These are phyloP conservation scores for Paramecium tetraurelia DNA, from an alignment of 73 alveolate species.

Conservation along the genomic window DNA sequence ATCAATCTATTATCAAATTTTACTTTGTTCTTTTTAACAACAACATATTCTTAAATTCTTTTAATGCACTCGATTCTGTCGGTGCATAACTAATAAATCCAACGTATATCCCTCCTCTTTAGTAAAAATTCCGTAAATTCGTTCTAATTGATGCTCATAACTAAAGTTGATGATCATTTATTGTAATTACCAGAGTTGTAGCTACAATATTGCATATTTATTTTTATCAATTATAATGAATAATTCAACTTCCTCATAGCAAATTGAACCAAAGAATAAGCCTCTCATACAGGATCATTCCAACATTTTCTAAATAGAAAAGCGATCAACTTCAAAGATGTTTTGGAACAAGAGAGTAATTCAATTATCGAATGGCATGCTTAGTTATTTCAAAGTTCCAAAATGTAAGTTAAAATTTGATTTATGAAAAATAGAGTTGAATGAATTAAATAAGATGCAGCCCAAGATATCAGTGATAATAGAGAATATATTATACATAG, in stretches of 20 bases:
- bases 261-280: slow-evolving; percentile 6
- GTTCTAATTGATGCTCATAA: background rate
- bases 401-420: background rate
- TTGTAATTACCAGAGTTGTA: background rate
- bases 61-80: background rate
- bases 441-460: background rate
- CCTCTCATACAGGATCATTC: background rate
- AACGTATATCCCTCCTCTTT: background rate
- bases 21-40: background rate
- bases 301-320: background rate
- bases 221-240: background rate
- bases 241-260: background rate
- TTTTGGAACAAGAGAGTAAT: slow-evolving; percentile 16
- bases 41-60: background rate
- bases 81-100: background rate
- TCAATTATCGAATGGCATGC: background rate
- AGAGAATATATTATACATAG: slow-evolving; percentile 16
- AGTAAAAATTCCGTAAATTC: background rate
- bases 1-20: background rate
- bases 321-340: slow-evolving; percentile 19
- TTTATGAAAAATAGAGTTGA: background rate
- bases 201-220: background rate
- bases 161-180: background rate
- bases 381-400: background rate
- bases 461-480: background rate